Percentiles rank a stretch among this genome's conserved stretches.
These are phyloP conservation scores for Gracilaria domingensis DNA, from an alignment of 23 red algal species.

Conservation along the genomic window DNA sequence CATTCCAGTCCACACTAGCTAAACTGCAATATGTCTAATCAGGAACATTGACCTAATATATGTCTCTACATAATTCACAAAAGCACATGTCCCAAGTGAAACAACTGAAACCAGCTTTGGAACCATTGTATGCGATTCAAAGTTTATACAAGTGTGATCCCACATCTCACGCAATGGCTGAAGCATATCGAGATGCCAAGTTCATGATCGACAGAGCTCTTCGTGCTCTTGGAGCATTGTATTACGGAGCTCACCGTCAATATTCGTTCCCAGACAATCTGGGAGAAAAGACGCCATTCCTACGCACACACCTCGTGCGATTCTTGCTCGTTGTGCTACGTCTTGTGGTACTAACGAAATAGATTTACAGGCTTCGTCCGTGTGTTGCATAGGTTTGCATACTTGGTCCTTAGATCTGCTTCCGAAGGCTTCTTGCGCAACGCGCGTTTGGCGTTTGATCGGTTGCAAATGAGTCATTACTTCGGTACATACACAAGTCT, in stretches of 20 bases:
- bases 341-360: constrained; percentile 28
- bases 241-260: constrained; percentile 34
- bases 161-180: constrained; percentile 40
- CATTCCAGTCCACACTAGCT: no score
- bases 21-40: no score
- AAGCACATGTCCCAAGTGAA: no score
- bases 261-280: constrained; percentile 54
- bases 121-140: constrained; percentile 58
- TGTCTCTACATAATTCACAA: no score
- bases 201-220: constrained; percentile 52
- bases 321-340: constrained; percentile 19
- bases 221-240: constrained; percentile 41
- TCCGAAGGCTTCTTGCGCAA: neutral
- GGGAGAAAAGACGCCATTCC: constrained; percentile 23
- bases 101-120: constrained; percentile 50
- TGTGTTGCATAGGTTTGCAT: neutral
- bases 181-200: constrained; percentile 46
- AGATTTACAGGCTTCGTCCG: constrained; percentile 13
- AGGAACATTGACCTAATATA: no score
- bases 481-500: constrained; percentile 33
- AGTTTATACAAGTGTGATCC: constrained; percentile 38
- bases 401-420: constrained; percentile 73
- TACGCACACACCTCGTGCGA: constrained; percentile 20
- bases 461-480: constrained; percentile 68
- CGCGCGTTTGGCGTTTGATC: constrained; percentile 28